Base-by-base conservation (phyloP, 352 stramenopile species). In the Phytopythium helicoides region DNA sequence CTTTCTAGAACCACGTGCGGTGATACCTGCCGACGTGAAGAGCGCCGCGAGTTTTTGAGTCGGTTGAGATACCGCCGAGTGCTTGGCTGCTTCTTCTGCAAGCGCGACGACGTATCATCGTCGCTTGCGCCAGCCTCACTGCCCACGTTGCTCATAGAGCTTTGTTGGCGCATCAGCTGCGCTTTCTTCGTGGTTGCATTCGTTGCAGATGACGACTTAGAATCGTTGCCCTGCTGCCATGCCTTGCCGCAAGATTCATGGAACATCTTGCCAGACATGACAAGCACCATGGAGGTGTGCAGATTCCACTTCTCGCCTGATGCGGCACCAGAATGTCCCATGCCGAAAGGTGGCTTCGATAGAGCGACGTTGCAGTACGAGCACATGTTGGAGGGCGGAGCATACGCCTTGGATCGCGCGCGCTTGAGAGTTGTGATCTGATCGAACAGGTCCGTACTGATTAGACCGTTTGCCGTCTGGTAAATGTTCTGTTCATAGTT, bases 401-500 rank as follows among this genome's bases (percentile, higher is more conserved):
- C 82, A 53, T 90, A 93, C 54, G 72, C 81, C 12, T 76, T 77
- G 15, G 85, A 81, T 41, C 85, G 78, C 19, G 82, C 77, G 39
- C 79, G 80, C 63, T 89, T 90, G 16, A 94, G 64, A 23, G 78
- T 86, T 49, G 73, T 86, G 47, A 94, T 84, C 60, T 94, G 85
- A 34, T 94, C 85, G 51, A 86, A 92, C 28, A 94, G 59, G 68
- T 94, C 85, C 44, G 76, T 71, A 40, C 81, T 92, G 48, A 94
- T 92, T 15, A 95, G 73, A 6, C 68, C 81, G 40, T 92, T 92
- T 6, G 83, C 83, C 1, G 83, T 92, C 68, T 92, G 78, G 66
- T 92, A 94, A 56, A 95, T 94, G 67, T 89, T 93, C 52, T 91
- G 79, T 63, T 95, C 86, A 71, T 95, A 92, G 65, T 92, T 92